These are phyloP conservation scores for Mucor plumbeus DNA, from an alignment of 371 early-diverging fungal species.

Conservation along the genomic window DNA sequence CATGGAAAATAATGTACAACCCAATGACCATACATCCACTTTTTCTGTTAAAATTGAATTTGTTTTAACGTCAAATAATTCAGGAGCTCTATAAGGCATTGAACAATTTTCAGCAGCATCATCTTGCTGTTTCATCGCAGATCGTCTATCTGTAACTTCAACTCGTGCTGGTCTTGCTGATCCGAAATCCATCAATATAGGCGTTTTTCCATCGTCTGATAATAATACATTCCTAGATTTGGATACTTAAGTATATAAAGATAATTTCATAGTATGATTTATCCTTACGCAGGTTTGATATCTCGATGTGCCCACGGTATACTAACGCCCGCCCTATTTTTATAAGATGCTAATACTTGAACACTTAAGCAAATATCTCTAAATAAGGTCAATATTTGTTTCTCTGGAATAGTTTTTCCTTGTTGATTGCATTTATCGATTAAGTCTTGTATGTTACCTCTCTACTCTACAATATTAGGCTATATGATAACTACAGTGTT, in stretches of 20 bases:
- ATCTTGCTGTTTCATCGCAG: constrained; percentile 76
- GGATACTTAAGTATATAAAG: background rate
- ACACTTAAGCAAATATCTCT: constrained; percentile 66
- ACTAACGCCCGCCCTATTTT: constrained; percentile 45
- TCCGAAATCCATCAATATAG: constrained; percentile 83
- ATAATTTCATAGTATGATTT: background rate
- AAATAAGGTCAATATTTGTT: constrained; percentile 63
- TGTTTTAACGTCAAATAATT: constrained; percentile 80
- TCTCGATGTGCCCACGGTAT: constrained; percentile 79
- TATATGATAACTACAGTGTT: background rate
- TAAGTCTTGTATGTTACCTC: constrained; percentile 70
- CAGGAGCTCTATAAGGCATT: constrained; percentile 83
- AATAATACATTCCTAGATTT: constrained; percentile 58
- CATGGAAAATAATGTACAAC: constrained; percentile 77
- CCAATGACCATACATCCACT: constrained; percentile 84
- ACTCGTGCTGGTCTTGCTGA: constrained; percentile 67
- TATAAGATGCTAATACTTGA: constrained; percentile 61
- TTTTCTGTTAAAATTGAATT: constrained; percentile 67
- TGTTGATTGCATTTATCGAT: constrained; percentile 46
- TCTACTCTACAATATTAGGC: constrained; percentile 25
- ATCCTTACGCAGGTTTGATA: constrained; percentile 77
- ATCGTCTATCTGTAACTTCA: constrained; percentile 60
- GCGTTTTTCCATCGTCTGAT: constrained; percentile 69
- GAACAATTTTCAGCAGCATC: constrained; percentile 76
- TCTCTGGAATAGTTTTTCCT: constrained; percentile 61